Percentiles rank a stretch among this genome's conserved stretches.
These are phyloP conservation scores for Miscanthus lutarioriparius DNA, from an alignment of 176 grass and related monocot species.

Conservation along the genomic window DNA sequence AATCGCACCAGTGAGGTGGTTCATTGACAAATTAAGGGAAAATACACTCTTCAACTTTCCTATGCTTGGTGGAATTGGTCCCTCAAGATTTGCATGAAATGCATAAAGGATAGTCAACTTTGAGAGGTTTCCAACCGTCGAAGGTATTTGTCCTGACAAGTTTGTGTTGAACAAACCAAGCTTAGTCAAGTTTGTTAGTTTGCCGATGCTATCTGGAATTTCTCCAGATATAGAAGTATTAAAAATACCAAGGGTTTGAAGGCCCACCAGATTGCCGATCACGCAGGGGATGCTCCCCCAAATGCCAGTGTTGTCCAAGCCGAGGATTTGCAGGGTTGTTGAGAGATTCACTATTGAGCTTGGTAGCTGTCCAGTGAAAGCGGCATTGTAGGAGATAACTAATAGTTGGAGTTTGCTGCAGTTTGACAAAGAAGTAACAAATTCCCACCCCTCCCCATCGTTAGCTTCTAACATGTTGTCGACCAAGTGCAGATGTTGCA, in stretches of 20 bases:
- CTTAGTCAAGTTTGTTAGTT: not conserved
- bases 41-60: not conserved
- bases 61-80: conserved; percentile 19
- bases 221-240: not conserved
- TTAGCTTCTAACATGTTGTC: not conserved
- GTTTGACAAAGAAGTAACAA: conserved; percentile 22
- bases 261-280: conserved; percentile 21
- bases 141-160: conserved; percentile 15
- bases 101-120: not conserved
- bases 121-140: conserved; percentile 13
- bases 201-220: not conserved
- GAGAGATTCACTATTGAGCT: conserved; percentile 10
- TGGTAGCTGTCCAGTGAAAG: not conserved
- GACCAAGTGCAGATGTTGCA: fast-evolving
- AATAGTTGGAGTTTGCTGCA: not conserved
- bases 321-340: not conserved
- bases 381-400: not conserved
- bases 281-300: conserved; percentile 1
- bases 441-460: not conserved
- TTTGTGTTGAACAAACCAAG: not conserved
- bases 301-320: not conserved
- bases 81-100: not conserved
- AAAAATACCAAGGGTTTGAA: not conserved
- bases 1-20: not conserved
- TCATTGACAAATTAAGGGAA: not conserved